Conservation (phyloP, 768 basidiomycete genomes). For the Hemileccinum impolitum region DNA sequence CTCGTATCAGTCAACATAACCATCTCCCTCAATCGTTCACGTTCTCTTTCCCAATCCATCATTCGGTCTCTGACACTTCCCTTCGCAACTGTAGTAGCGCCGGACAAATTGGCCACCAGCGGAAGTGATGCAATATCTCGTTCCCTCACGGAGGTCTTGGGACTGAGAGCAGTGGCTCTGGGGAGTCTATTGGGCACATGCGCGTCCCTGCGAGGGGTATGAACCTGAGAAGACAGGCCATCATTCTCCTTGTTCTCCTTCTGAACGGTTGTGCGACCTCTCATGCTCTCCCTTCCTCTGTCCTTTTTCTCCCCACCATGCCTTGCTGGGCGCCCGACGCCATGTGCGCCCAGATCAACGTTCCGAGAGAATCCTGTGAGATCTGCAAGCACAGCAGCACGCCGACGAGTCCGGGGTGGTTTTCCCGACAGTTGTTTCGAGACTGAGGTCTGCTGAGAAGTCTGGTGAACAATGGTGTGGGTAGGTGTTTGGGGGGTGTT, state of each 20-base stretch:
- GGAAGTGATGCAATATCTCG: constrained; percentile 9
- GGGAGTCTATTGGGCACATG: constrained; percentile 3
- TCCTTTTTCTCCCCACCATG: constrained; percentile 29
- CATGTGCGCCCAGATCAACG: constrained; percentile 29
- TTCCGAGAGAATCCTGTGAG: constrained; percentile 37
- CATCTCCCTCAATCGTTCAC: constrained; percentile 67
- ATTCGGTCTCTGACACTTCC: constrained; percentile 55
- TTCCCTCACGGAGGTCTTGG: constrained; percentile 17
- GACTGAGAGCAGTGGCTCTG: constrained; percentile 4
- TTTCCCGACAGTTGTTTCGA: constrained; percentile 28
- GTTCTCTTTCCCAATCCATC: constrained; percentile 74
- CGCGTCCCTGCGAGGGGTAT: constrained; percentile 5
- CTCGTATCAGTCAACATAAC: constrained; percentile 55
- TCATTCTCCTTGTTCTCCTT: constrained; percentile 32
- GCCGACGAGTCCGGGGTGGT: constrained; percentile 25
- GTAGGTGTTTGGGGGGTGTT: constrained; percentile 7
- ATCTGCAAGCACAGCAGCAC: constrained; percentile 36
- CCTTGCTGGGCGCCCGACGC: constrained; percentile 19
- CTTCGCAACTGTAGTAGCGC: constrained; percentile 16
- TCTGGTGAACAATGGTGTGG: constrained; percentile 21
- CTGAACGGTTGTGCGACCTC: constrained; percentile 6
- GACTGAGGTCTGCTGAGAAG: constrained; percentile 4
- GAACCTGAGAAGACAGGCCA: constrained; percentile 1
- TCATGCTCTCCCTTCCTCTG: constrained; percentile 21
- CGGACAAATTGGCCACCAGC: constrained; percentile 16